Conservation (phyloP, 768 basidiomycete genomes). For the Stropharia rugosoannulata region DNA sequence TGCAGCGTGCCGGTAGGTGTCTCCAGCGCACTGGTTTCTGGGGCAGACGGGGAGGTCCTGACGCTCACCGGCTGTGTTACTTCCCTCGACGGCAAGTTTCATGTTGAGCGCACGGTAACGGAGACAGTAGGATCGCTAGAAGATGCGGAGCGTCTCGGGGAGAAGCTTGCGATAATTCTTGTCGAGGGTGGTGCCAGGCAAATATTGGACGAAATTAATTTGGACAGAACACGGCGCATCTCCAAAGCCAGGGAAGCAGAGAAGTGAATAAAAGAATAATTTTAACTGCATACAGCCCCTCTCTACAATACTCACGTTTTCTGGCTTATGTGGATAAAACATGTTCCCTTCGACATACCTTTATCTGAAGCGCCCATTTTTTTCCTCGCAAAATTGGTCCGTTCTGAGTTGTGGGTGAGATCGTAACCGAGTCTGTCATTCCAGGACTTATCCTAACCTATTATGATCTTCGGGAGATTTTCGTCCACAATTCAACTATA, state of each 20-base stretch:
- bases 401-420: no score
- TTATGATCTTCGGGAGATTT: no score
- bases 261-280: no score
- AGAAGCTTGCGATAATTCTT: slow-evolving; percentile 59
- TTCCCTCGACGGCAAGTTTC: slow-evolving; percentile 66
- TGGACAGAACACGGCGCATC: slow-evolving; percentile 53
- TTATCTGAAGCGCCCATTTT: no score
- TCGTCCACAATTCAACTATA: no score
- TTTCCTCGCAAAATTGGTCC: no score
- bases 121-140: slow-evolving; percentile 48
- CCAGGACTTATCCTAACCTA: no score
- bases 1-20: slow-evolving; percentile 97
- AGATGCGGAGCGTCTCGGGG: slow-evolving; percentile 72
- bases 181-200: slow-evolving; percentile 69
- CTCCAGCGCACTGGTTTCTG: slow-evolving; percentile 44
- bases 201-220: slow-evolving; percentile 82
- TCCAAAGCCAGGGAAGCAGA: slow-evolving; percentile 36
- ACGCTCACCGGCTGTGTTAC: slow-evolving; percentile 83
- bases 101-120: slow-evolving; percentile 65
- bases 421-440: no score
- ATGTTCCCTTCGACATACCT: no score
- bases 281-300: no score
- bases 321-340: no score
- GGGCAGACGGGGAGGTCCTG: slow-evolving; percentile 35
- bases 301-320: no score